Percentiles rank a stretch among this genome's conserved stretches.
Conservation (phyloP, 306 rosid genomes). For the Quillaja saponaria region DNA sequence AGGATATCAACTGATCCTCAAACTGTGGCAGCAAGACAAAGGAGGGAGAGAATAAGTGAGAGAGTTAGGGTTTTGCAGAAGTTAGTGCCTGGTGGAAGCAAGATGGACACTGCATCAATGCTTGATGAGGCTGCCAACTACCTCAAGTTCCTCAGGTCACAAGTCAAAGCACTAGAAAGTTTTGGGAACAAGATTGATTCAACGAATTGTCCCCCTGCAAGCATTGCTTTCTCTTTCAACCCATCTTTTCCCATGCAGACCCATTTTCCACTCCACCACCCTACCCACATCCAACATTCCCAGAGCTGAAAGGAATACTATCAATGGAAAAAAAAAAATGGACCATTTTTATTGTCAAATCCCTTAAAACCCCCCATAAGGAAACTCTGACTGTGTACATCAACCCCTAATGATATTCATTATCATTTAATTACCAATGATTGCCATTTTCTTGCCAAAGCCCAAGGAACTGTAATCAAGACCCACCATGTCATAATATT, state of each 20-base stretch:
- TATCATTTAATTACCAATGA: constrained; percentile 46
- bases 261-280: constrained; percentile 44
- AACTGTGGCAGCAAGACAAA: constrained; percentile 92
- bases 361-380: neutral
- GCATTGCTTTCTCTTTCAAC: constrained; percentile 79
- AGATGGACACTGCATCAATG: constrained; percentile 98
- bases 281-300: constrained; percentile 42
- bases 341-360: constrained; percentile 13
- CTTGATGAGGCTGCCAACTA: constrained; percentile 97
- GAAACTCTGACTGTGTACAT: neutral
- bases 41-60: constrained; percentile 88
- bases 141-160: constrained; percentile 82
- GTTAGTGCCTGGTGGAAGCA: constrained; percentile 94
- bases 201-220: constrained; percentile 58
- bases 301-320: constrained; percentile 24
- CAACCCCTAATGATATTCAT: constrained; percentile 28
- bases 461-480: constrained; percentile 13
- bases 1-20: constrained; percentile 88
- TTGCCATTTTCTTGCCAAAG: constrained; percentile 36
- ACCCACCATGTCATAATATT: constrained; percentile 29
- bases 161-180: constrained; percentile 71
- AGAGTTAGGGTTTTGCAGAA: constrained; percentile 83
- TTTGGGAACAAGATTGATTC: constrained; percentile 69
- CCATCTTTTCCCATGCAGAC: constrained; percentile 84
- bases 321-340: constrained; percentile 13